A percentile compares a stretch with the other conserved stretches of the same genome.
phyloP scores from a whole-genome alignment of 2,329 filamentous ascomycete genomes.

The Alternaria panax region DNA sequence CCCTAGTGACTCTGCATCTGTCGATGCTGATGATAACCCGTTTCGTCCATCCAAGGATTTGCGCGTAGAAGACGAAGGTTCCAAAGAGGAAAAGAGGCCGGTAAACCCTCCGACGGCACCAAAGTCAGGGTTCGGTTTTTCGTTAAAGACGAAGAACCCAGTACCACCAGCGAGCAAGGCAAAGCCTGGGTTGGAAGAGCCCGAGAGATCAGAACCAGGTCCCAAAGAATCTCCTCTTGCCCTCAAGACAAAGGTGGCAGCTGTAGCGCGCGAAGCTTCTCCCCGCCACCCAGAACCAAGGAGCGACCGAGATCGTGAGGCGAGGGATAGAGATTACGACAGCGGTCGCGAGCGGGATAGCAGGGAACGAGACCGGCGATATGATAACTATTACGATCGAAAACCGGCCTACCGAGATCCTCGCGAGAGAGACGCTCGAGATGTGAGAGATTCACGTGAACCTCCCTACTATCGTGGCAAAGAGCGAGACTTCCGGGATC shows the following conservation, averaged over 20 bases:
- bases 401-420: constrained; percentile 38
- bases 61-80: constrained; percentile 68
- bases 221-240: constrained; percentile 51
- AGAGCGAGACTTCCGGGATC: constrained; percentile 26
- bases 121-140: constrained; percentile 78
- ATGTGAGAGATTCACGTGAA: constrained; percentile 26
- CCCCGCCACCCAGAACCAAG: constrained; percentile 34
- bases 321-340: constrained; percentile 30
- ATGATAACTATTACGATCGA: constrained; percentile 36
- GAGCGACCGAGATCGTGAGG: constrained; percentile 35
- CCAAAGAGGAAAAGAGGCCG: constrained; percentile 60
- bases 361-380: constrained; percentile 52
- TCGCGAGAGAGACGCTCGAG: constrained; percentile 35
- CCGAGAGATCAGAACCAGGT: constrained; percentile 42
- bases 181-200: constrained; percentile 56
- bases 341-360: constrained; percentile 49
- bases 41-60: constrained; percentile 71
- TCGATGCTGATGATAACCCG: constrained; percentile 66
- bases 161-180: constrained; percentile 62
- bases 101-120: constrained; percentile 62
- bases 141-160: constrained; percentile 77
- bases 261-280: constrained; percentile 39
- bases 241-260: constrained; percentile 49
- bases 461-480: constrained; percentile 23
- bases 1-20: constrained; percentile 39